Base-by-base conservation (phyloP, 345 rosid genomes). In the Odontarrhena argentea region DNA sequence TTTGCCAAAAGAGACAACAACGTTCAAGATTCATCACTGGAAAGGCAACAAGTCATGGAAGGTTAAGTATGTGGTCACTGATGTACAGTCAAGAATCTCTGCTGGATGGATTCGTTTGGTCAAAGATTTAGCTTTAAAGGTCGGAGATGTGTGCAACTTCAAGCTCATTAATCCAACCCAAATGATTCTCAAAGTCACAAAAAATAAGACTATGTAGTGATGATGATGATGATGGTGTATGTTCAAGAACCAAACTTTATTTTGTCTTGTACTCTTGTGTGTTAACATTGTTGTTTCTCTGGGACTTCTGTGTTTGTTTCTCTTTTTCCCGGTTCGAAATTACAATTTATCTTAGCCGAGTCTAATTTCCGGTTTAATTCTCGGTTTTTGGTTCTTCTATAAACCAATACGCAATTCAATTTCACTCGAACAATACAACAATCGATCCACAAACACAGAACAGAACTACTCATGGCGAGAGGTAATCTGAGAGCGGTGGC, bases 401-500 rank as follows among this genome's bases (percentile, higher is more conserved):
- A 3, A 63, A 63, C 50, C 45, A 49, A 38, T 9, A 9, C 12
- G 28, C 58, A 22, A 30, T 32, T 40, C 52, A 51, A 57, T 72
- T 32, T 72, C n/a, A 71, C 24, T 35, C 42, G 63, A 57, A 40
- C 62, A 7, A 64, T 47, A 49, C 14, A 34, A 49, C 32, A 36
- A 51, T 41, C 63, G 36, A 52, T 25, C 52, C 18, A 30, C 18
- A 55, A 55, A 48, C 70, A 44, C 53, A 55, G 30, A 71, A 65
- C 14, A 14, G 25, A 28, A 28, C 36, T 3, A 4, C 36, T 4
- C 7, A 87, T 84, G 96, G 84, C 65, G 25, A 71, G 67, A 67
- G 73, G 71, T 47, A 71, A 82, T 8, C 71, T 81, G 54, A 93
- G 87, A 76, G 97, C 94, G 71, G 98, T 90, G 81, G 91, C 88